A percentile compares a stretch with the other conserved stretches of the same genome.
Conservation (phyloP, 108 stramenopile species). For the Pseudonitzschia multistriata region DNA sequence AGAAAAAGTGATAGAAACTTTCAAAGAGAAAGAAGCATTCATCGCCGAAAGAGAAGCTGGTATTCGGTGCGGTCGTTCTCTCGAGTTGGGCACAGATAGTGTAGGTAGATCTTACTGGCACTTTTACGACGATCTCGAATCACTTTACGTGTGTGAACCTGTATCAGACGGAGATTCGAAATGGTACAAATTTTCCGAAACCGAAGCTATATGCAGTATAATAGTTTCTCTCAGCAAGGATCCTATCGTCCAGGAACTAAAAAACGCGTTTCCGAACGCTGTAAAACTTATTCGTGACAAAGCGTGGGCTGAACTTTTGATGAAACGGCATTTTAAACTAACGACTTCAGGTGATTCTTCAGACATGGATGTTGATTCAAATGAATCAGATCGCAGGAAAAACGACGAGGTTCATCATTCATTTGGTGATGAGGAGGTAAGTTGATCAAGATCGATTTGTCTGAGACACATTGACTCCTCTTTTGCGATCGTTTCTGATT, state of each 20-base stretch:
- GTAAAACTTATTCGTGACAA: constrained; percentile 42
- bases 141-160: constrained; percentile 58
- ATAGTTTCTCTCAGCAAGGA: constrained; percentile 74
- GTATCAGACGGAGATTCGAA: constrained; percentile 5
- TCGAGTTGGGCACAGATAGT: constrained; percentile 63
- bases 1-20: constrained; percentile 48
- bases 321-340: constrained; percentile 43
- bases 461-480: background rate
- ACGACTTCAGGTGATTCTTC: background rate
- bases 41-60: constrained; percentile 57
- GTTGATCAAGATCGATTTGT: constrained; percentile 13
- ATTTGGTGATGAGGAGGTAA: constrained; percentile 17
- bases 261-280: constrained; percentile 57
- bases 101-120: constrained; percentile 77
- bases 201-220: constrained; percentile 77
- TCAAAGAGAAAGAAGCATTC: constrained; percentile 40
- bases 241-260: constrained; percentile 51
- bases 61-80: constrained; percentile 68
- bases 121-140: constrained; percentile 56
- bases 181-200: constrained; percentile 61
- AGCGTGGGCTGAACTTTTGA: constrained; percentile 57
- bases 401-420: constrained; percentile 2
- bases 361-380: constrained; percentile 13
- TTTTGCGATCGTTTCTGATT: background rate
- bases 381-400: constrained; percentile 37